phyloP scores from a whole-genome alignment of 129 eudicot genomes.

The Heracleum sosnowskyi region DNA sequence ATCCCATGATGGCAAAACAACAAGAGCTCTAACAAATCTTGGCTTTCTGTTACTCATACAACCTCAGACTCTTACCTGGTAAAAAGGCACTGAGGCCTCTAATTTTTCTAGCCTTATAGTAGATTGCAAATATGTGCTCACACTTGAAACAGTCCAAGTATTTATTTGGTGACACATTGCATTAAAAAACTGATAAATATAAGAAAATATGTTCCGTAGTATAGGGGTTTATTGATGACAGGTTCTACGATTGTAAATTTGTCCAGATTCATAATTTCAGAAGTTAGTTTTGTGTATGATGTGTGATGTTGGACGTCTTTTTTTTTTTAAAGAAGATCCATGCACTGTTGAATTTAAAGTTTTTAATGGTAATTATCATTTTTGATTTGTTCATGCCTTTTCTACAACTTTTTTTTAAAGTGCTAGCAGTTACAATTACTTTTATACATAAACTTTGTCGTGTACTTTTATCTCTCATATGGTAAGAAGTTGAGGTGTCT shows the following conservation, averaged over 20 bases:
- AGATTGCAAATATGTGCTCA: neutral
- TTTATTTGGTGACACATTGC: neutral
- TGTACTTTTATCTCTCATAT: neutral
- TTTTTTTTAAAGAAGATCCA: neutral
- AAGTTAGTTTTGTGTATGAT: neutral
- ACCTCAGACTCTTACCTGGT: neutral
- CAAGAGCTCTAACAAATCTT: neutral
- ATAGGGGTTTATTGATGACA: neutral
- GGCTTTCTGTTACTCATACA: neutral
- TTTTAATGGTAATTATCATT: neutral
- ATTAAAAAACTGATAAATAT: neutral
- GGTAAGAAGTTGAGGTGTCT: neutral
- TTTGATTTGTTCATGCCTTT: neutral
- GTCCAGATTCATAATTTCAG: neutral
- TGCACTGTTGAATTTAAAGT: neutral
- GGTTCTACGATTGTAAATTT: neutral
- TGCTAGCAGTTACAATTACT: neutral
- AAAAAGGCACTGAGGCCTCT: neutral
- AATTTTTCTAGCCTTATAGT: neutral
- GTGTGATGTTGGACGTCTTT: neutral
- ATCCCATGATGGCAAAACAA: neutral
- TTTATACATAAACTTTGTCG: neutral
- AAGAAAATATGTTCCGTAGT: neutral
- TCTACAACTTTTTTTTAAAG: neutral
- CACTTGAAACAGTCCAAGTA: neutral